A percentile compares a stretch with the other conserved stretches of the same genome.
These are phyloP conservation scores for Onygena corvina DNA, from an alignment of 2,329 filamentous ascomycete species.

Conservation along the genomic window DNA sequence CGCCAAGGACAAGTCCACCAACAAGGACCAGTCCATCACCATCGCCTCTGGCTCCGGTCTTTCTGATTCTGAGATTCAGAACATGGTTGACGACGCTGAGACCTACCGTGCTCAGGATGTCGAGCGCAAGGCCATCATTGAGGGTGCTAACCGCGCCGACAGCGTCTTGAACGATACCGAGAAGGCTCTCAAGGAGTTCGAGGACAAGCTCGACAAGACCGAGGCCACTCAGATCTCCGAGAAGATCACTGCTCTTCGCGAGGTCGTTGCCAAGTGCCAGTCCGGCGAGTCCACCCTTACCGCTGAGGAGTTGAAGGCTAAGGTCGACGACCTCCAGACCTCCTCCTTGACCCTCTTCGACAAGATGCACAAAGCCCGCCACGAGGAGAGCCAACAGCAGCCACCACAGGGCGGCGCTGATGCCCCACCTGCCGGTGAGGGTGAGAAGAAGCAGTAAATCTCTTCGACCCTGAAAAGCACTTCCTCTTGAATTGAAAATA, in stretches of 20 bases:
- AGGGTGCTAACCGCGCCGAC: constrained; percentile 95
- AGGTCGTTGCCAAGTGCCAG: constrained; percentile 90
- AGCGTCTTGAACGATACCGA: constrained; percentile 94
- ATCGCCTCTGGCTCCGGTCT: constrained; percentile 96
- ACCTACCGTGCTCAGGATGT: constrained; percentile 91
- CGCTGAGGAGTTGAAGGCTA: constrained; percentile 90
- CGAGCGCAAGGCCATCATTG: constrained; percentile 90
- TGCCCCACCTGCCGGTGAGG: constrained; percentile 40
- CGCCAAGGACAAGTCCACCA: constrained; percentile 97
- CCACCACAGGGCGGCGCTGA: constrained; percentile 35
- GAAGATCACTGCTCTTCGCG: constrained; percentile 77
- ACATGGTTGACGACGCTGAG: constrained; percentile 96
- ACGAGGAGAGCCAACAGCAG: constrained; percentile 50
- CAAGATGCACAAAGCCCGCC: constrained; percentile 97
- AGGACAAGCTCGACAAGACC: constrained; percentile 91
- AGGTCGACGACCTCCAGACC: constrained; percentile 95
- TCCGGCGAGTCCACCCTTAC: constrained; percentile 76
- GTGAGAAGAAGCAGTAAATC: constrained; percentile 54
- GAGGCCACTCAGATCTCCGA: constrained; percentile 88
- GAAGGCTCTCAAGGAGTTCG: constrained; percentile 93
- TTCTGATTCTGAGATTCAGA: constrained; percentile 85
- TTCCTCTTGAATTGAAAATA: not conserved
- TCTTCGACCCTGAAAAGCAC: not conserved
- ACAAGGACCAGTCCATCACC: constrained; percentile 99
- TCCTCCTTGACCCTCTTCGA: constrained; percentile 94